Evolutionary conservation across 2,329 filamentous ascomycete species (phyloP).

Genomic region (Fusarium sp.): DNA sequence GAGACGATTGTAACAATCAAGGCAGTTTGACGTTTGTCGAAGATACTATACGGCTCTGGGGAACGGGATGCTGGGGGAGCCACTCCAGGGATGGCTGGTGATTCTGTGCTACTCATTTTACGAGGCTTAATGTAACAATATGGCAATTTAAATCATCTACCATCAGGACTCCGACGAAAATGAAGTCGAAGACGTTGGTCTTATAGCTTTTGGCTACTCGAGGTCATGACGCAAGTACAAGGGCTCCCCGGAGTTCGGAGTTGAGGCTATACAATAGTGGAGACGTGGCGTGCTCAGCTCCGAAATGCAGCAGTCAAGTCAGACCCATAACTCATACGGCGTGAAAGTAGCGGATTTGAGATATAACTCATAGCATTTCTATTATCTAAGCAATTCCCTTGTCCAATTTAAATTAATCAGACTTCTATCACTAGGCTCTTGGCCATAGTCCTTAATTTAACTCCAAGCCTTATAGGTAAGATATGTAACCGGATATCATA

Average conservation of each 20-base stretch:
- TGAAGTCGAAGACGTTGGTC: rapidly evolving
- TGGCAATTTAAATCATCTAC: rapidly evolving
- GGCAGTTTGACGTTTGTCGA: slow-evolving; percentile 59
- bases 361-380: rapidly evolving
- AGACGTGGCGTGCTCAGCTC: neutral
- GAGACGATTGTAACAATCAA: slow-evolving; percentile 59
- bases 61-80: no score
- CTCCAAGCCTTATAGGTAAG: rapidly evolving
- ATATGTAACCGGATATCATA: rapidly evolving
- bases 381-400: rapidly evolving
- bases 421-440: rapidly evolving
- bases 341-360: neutral
- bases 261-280: rapidly evolving
- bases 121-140: rapidly evolving
- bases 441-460: rapidly evolving
- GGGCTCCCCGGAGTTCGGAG: neutral
- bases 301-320: neutral
- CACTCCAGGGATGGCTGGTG: no score
- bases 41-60: slow-evolving; percentile 58
- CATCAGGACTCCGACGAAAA: rapidly evolving
- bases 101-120: neutral
- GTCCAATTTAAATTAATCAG: rapidly evolving
- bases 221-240: no score
- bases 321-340: neutral
- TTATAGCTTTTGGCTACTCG: rapidly evolving